Base-by-base conservation (phyloP, 1,284 basidiomycete genomes). In the Schizopora paradoxa region DNA sequence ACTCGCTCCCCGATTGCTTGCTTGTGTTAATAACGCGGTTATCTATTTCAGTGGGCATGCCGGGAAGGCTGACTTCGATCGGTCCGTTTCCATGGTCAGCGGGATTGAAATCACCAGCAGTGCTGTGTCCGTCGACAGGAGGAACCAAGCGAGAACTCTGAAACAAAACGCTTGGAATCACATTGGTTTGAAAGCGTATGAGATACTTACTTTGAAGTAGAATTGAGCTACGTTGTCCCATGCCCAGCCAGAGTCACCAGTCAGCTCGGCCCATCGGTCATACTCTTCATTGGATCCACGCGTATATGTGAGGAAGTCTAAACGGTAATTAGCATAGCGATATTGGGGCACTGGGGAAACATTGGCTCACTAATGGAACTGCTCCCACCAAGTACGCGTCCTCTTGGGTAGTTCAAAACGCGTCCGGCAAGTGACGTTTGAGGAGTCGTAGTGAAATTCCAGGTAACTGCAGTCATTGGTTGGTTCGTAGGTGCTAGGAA, bases 201-300 rank as follows among this genome's bases (percentile, higher is more conserved):
- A 40, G 16, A 54, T 46, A 21, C 43, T 8, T 49, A 64, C 65
- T 52, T 61, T 64, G 21, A 52, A 48, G 29, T 67, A 55, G 44
- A 65, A 68, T 7, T 56, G 54, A 31, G 56, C 54, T 41, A 71
- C 51, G 14, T 51, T 57, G 4, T 58, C 54, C 69, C 69, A 70
- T 4, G 59, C 57, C 68, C 67, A 72, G 4, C 62, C 61, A 0
- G 51, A 7, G 39, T 70, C 69, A 5, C 62, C 64, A 11, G 66
- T 58, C 14, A 66, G 48, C 1, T 51, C 49, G 4, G 66, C 68
- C 38, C 58, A 62, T 7, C 59, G 53, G 49, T 70, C 60, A 43
- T 58, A 70, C 38, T 71, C 66, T 21, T 64, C 64, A 4, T 49
- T 54, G 2, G 67, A 62, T 8, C 67, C 69, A 29, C 65, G 62